A percentile compares a stretch with the other conserved stretches of the same genome.
phyloP scores from a whole-genome alignment of 768 basidiomycete genomes.

The Lyophyllum shimeji region DNA sequence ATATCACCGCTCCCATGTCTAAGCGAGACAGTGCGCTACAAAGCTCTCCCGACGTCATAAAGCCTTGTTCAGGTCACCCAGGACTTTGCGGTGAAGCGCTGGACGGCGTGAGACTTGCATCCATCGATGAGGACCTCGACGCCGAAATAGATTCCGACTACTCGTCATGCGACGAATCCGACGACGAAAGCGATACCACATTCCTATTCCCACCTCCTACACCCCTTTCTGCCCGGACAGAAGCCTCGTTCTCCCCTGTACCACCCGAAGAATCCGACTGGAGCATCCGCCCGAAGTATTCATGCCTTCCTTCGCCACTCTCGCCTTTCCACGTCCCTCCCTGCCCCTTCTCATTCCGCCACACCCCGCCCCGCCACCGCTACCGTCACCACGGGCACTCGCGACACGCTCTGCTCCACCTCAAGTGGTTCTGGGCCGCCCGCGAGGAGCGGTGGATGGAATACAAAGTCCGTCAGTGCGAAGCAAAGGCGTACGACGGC shows the following conservation, averaged over 20 bases:
- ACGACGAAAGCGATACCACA: slow-evolving; percentile 20
- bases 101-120: slow-evolving; percentile 13
- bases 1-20: slow-evolving; percentile 18
- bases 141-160: slow-evolving; percentile 23
- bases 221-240: slow-evolving; percentile 16
- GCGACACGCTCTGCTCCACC: slow-evolving; percentile 53
- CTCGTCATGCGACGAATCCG: slow-evolving; percentile 21
- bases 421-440: slow-evolving; percentile 62
- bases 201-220: slow-evolving; percentile 9
- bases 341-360: slow-evolving; percentile 9
- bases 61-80: slow-evolving; percentile 2
- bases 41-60: not conserved
- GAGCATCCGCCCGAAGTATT: slow-evolving; percentile 30
- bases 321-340: slow-evolving; percentile 28
- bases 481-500: slow-evolving; percentile 26
- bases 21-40: slow-evolving; percentile 1
- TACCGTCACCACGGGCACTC: slow-evolving; percentile 65
- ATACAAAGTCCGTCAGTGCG: slow-evolving; percentile 24
- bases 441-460: slow-evolving; percentile 54
- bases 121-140: slow-evolving; percentile 21
- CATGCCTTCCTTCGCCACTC: slow-evolving; percentile 38
- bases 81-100: slow-evolving; percentile 7
- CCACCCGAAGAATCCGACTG: slow-evolving; percentile 18
- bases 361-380: slow-evolving; percentile 36
- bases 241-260: slow-evolving; percentile 5